Evolutionary conservation across 164 flowering plant species (phyloP).

Genomic region (Brasenia schreberi): DNA sequence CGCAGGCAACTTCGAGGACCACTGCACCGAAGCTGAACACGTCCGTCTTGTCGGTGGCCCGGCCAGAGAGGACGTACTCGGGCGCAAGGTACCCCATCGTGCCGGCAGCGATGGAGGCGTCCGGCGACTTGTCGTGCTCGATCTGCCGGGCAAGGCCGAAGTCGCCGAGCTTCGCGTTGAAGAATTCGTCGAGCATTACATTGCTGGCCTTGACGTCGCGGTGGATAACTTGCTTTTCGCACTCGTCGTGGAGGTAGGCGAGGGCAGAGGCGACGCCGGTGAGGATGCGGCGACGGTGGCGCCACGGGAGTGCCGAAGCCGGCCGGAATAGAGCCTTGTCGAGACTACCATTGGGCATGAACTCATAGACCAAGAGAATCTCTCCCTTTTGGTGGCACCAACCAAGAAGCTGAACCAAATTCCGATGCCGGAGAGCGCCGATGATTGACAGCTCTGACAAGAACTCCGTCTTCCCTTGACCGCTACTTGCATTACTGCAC

Average conservation of each 20-base stretch:
- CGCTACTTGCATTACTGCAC: constrained; percentile 49
- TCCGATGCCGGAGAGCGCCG: constrained; percentile 86
- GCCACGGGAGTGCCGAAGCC: constrained; percentile 46
- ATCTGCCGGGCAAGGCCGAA: constrained; percentile 71
- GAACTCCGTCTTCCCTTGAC: constrained; percentile 69
- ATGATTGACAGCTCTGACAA: constrained; percentile 80
- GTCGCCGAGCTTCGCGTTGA: constrained; percentile 77
- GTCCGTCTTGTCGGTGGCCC: constrained; percentile 80
- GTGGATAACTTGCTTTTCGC: constrained; percentile 83
- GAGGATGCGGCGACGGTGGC: constrained; percentile 41
- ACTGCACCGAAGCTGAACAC: constrained; percentile 92
- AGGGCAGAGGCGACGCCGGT: constrained; percentile 79
- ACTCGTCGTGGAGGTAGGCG: constrained; percentile 83
- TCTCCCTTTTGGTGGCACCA: constrained; percentile 98
- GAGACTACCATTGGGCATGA: constrained; percentile 86
- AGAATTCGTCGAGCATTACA: constrained; percentile 76
- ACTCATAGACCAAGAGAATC: constrained; percentile 71
- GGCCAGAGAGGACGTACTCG: constrained; percentile 67
- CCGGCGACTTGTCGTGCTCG: constrained; percentile 79
- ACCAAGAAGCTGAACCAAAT: constrained; percentile 74
- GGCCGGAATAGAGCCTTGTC: constrained; percentile 62
- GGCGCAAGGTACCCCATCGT: constrained; percentile 98
- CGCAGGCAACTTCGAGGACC: constrained; percentile 72
- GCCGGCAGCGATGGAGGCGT: constrained; percentile 77
- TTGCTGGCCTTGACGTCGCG: constrained; percentile 84